Percentiles rank a stretch among this genome's conserved stretches.
Conservation (phyloP, 192 early-diverging fungal genomes). For the Coemansia sp. region DNA sequence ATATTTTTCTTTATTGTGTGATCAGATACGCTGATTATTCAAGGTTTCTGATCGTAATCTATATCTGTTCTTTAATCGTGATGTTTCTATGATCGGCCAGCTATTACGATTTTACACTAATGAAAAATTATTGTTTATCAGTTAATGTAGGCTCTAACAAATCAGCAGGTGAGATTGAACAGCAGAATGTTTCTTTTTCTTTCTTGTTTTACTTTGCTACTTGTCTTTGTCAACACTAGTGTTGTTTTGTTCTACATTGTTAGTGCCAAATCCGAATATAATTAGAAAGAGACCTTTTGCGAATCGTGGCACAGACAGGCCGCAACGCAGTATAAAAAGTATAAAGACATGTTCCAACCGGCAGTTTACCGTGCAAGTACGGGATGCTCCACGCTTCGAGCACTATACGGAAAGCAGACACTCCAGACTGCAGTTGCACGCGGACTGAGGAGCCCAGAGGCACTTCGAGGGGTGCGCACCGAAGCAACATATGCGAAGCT, state of each 20-base stretch:
- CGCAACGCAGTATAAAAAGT: too few species aligned
- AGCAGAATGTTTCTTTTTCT: not conserved
- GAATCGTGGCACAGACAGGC: too few species aligned
- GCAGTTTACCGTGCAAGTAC: not conserved
- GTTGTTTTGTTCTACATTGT: not conserved
- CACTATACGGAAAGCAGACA: not conserved
- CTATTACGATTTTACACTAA: too few species aligned
- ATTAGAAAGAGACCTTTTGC: not conserved
- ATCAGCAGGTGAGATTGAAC: not conserved
- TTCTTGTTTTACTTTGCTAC: not conserved
- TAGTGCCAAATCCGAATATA: not conserved
- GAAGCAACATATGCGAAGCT: slow-evolving; percentile 34
- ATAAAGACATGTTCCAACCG: slow-evolving; percentile 9
- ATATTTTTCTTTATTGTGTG: slow-evolving; percentile 2
- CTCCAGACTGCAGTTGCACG: not conserved
- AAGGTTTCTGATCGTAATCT: too few species aligned
- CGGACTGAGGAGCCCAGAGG: not conserved
- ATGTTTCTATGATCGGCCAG: too few species aligned
- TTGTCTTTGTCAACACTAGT: not conserved
- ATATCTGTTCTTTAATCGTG: too few species aligned
- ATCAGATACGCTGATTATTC: not conserved
- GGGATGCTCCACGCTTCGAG: not conserved
- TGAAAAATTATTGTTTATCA: too few species aligned
- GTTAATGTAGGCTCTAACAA: too few species aligned
- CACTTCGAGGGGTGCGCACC: slow-evolving; percentile 16